Percentiles rank a stretch among this genome's conserved stretches.
phyloP scores from a whole-genome alignment of 139 green algal genomes.

The Haematococcus sp. region DNA sequence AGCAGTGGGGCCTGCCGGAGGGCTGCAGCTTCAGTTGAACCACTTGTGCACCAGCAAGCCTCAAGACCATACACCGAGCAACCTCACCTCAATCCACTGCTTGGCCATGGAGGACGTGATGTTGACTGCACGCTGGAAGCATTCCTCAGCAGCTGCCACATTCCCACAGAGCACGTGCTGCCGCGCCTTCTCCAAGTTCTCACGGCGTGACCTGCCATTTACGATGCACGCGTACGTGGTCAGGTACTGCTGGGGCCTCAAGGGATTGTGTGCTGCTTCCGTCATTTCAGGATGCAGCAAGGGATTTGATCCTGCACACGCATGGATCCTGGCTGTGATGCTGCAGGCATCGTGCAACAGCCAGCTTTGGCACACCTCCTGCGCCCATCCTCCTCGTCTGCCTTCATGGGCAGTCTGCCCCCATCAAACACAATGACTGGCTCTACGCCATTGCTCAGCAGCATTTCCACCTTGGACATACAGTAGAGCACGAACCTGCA shows the following conservation, averaged over 20 bases:
- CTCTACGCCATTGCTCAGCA: slow-evolving; percentile 68
- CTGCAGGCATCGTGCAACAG: not conserved
- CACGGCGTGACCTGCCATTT: slow-evolving; percentile 41
- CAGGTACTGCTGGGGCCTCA: slow-evolving; percentile 11
- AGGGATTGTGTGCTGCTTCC: no score
- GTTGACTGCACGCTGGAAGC: slow-evolving; percentile 83
- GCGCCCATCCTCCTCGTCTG: slow-evolving; percentile 74
- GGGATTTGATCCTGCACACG: not conserved
- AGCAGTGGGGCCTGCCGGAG: no score
- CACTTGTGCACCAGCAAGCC: no score
- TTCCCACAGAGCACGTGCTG: slow-evolving; percentile 72
- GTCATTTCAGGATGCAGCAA: no score
- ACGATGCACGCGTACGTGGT: not conserved
- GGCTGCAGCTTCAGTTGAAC: no score
- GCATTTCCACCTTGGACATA: slow-evolving; percentile 76
- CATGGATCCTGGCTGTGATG: not conserved
- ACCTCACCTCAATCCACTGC: slow-evolving; percentile 66
- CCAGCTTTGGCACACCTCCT: slow-evolving; percentile 40
- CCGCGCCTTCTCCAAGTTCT: slow-evolving; percentile 54
- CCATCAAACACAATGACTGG: slow-evolving; percentile 95
- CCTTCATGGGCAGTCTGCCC: slow-evolving; percentile 86
- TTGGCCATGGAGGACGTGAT: slow-evolving; percentile 83
- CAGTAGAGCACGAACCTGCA: slow-evolving; percentile 87
- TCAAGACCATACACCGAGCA: not conserved
- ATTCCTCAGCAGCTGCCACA: slow-evolving; percentile 73